Evolutionary conservation across 1,284 basidiomycete species (phyloP), one percentile per base, ranked within the genome.

Genomic region (Marasmius oreades): DNA sequence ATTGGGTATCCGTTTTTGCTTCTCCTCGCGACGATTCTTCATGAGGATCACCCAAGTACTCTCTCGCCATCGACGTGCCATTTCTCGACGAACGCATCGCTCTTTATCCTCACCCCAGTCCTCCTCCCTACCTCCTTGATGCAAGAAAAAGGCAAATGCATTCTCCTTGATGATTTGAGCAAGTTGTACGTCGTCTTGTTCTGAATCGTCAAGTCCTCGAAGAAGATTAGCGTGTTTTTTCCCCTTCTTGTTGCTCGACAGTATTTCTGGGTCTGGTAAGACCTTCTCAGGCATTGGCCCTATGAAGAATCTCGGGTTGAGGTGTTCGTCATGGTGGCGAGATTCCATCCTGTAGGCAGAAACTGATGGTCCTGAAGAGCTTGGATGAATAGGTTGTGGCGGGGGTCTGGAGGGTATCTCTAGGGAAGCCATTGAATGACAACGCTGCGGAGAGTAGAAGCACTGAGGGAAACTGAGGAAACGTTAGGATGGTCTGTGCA

Each of bases 211-310:
- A 42, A 55, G 44, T 36, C 44, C 14, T 53, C 51, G 6, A 55
- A 53, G 39, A 44, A 60, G 51, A 55, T 59, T 24, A 47, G 26
- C 31, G 52, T 18, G 57, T 56, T 59, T 60, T 59, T 60, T 69
- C 66, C 47, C 64, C 56, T 59, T 68, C 69, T 65, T 64, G 66
- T 47, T 61, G 59, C 36, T 69, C 23, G 47, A 39, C 16, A 22
- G 61, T 14, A 63, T 66, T 58, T 77, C 73, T 5, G 66, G 66
- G 31, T 71, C 64, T 5, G 70, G 66, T 34, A 81, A 66, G 51
- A 81, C 73, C 53, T 76, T 80, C 63, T 85, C 78, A 12, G 85
- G 87, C 73, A 88, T 77, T 1, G 86, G 84, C 0, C 86, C 86
- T 53, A 89, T 70, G 66, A 86, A 85, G 55, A 81, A 67, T 34